phyloP scores from a whole-genome alignment of 1,284 basidiomycete species.

The Phellopilus nigrolimitatus region DNA sequence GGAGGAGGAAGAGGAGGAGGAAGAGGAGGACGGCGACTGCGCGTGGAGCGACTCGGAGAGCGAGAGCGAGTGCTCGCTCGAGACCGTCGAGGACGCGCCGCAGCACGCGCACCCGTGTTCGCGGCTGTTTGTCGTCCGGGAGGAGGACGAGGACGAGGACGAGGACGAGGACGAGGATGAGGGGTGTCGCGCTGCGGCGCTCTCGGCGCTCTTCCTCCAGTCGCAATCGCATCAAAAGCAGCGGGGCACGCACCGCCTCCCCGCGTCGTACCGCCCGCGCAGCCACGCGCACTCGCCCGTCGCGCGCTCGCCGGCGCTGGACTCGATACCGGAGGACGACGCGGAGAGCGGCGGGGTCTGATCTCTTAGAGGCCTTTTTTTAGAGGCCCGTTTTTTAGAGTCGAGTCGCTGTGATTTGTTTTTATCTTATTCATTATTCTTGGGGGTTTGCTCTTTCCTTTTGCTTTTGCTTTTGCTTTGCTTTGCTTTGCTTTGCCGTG shows the following conservation, averaged over 20 bases:
- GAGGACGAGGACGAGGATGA: neutral
- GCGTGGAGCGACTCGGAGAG: neutral
- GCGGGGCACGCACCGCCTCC: neutral
- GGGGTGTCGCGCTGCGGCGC: neutral
- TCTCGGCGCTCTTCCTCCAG: neutral
- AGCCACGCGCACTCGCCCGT: neutral
- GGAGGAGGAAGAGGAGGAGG: neutral
- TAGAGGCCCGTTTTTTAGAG: no score
- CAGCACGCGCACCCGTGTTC: neutral
- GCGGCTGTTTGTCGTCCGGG: conserved; percentile 6
- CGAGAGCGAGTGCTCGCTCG: neutral
- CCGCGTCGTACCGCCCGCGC: neutral
- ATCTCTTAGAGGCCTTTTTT: no score
- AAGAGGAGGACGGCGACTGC: neutral
- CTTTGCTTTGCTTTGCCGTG: neutral
- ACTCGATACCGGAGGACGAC: neutral
- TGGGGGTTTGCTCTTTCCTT: no score
- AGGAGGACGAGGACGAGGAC: conserved; percentile 11
- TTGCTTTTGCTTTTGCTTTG: no score
- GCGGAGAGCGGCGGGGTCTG: neutral
- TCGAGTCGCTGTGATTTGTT: neutral
- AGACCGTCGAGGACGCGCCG: neutral
- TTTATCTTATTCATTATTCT: no score
- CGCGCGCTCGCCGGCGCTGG: neutral
- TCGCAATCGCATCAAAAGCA: neutral